Base-by-base conservation (phyloP, 371 early-diverging fungal species). In the Parasitella parasitica region DNA sequence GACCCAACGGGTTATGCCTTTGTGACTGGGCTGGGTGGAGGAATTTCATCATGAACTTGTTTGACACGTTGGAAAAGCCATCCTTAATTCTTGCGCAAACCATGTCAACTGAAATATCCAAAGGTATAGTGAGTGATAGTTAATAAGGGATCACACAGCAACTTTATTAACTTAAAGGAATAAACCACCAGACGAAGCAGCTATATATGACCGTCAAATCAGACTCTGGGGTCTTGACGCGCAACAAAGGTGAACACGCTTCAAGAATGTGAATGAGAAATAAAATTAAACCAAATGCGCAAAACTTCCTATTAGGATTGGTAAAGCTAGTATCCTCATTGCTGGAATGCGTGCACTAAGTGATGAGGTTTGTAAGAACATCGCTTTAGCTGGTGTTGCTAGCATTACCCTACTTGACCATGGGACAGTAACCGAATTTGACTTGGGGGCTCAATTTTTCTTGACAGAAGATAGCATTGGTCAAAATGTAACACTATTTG, bases 221-320 rank as follows among this genome's bases (percentile, higher is more conserved):
- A 85, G 97, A 38, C 78, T 97, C 18, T 97, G 97, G 97, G 97
- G 97, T 8, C 64, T 94, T 59, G 95, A 94, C 52, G 94, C 96
- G 8, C 97, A 97, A 68, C 85, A 87, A 71, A 78, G 90, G 94
- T 91, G 82, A 60, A 39, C 30, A 38, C 15, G 22, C 48, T 53
- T 26, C 11, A 32, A 16, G 7, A 56, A 32, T 11, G 22, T 6
- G 32, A 18, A 34, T 30, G 32, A 34, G 18, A 38, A 36, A 32
- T 16, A 28, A 16, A 46, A 16, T 13, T 20, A 41, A 9, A 20
- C 13, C 18, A 15, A 34, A 18, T 35, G 11, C 11, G 32, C 6
- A 32, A 43, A n/a, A n/a, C n/a, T n/a, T n/a, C 9, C 22, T 50
- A 37, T 16, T 46, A 92, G 94, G 61, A 91, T 97, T 78, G 80